Evolutionary conservation across 371 early-diverging fungal genomes (phyloP).

Genomic region (Phascolomyces articulosus): DNA sequence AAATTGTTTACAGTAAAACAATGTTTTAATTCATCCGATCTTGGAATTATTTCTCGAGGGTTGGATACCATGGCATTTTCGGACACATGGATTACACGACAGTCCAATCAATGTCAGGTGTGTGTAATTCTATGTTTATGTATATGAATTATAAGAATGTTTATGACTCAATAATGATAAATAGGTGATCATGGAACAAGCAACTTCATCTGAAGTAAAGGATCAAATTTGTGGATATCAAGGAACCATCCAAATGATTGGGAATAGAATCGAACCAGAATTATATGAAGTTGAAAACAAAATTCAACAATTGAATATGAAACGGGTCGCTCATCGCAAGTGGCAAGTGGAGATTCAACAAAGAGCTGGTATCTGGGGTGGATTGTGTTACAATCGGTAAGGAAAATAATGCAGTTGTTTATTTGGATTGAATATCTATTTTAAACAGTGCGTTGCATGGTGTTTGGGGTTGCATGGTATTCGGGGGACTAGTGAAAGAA

Average conservation of each 20-base stretch:
- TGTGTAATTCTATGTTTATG: neutral
- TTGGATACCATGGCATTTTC: slow-evolving; percentile 1
- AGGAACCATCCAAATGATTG: neutral
- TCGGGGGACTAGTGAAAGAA: too few relatives aligned
- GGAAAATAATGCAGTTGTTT: neutral
- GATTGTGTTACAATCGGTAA: slow-evolving; percentile 12
- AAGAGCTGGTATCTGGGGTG: slow-evolving; percentile 1
- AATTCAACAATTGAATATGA: neutral
- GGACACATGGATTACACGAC: slow-evolving; percentile 3
- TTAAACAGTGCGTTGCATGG: neutral
- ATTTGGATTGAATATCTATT: neutral
- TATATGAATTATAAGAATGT: too few relatives aligned
- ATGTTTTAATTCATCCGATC: neutral
- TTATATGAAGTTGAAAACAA: neutral
- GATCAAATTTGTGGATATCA: slow-evolving; percentile 7
- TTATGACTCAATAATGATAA: neutral
- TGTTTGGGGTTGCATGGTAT: too few relatives aligned
- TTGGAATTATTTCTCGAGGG: neutral
- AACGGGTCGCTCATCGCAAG: slow-evolving; percentile 1
- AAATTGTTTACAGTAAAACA: neutral
- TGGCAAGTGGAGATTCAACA: slow-evolving; percentile 10
- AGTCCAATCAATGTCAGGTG: neutral
- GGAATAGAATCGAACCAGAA: neutral
- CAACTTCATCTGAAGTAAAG: neutral
- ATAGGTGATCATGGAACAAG: neutral